Base-by-base conservation (phyloP, 2,329 filamentous ascomycete species). In the Alternaria dauci region DNA sequence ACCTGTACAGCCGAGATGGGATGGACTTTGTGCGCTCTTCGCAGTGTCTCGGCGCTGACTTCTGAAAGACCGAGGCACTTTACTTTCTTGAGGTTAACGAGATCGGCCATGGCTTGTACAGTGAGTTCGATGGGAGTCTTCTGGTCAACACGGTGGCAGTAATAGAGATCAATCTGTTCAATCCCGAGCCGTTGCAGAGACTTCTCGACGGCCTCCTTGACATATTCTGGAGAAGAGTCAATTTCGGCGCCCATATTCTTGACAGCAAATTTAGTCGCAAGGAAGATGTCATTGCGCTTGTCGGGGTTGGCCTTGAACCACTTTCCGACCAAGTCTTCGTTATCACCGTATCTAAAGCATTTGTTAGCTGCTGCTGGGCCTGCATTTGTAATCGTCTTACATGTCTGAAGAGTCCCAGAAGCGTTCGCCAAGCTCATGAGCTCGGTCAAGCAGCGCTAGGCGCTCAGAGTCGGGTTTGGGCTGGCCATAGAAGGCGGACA, bases 41-140 rank as follows among this genome's bases (percentile, higher is more conserved):
- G 82, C 2, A 86, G 71, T 0, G 83, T 83, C 0, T 70, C 69
- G 1, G 82, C 74, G 9, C 78, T 80, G 41, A 80, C 76, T 53
- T 83, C 83, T 14, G 76, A 82, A 2, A 86, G 73, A 4, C 84
- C 84, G 2, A 86, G 46, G 39, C 75, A 73, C 54, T 73, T 75
- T 61, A 86, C 81, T 61, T 87, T 87, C 32, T 84, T 84, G 50
- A 71, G 70, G 88, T 84, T 78, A 1, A 86, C 84, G 32, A 91
- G 71, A 71, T 91, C 79, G 3, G 61, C 82, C 79, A 87, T 78
- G 14, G 78, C 83, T 44, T 80, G 70, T 3, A 87, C 76, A 0
- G 84, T 87, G 68, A 79, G 77, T 68, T 83, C 81, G 48, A 83
- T 76, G 2, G 81, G 81, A 5, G 80, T 82, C 60, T 75, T 77